phyloP scores from a whole-genome alignment of 352 stramenopile genomes.

The Phytopythium vexans region DNA sequence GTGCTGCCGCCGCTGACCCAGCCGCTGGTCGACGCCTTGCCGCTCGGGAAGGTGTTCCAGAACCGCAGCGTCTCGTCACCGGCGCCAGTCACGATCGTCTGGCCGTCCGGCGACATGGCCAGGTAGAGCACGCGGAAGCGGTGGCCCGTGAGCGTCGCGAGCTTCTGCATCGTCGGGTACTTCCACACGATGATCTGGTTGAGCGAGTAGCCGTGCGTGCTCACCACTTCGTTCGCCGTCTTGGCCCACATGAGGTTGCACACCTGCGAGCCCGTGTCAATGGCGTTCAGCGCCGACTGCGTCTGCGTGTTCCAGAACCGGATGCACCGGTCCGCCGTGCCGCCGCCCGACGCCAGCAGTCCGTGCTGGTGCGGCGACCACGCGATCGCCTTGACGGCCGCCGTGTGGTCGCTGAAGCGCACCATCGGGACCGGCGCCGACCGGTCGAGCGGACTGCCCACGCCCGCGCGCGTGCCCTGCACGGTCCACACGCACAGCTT shows the following conservation, averaged over 20 bases:
- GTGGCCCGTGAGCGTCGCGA: slow-evolving; percentile 95
- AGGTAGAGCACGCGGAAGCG: slow-evolving; percentile 96
- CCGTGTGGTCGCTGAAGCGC: slow-evolving; percentile 94
- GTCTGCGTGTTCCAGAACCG: slow-evolving; percentile 97
- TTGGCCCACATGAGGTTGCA: slow-evolving; percentile 98
- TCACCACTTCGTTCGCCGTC: slow-evolving; percentile 98
- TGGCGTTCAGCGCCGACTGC: slow-evolving; percentile 80
- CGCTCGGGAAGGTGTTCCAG: slow-evolving; percentile 96
- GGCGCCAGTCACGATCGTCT: slow-evolving; percentile 97
- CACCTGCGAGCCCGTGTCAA: slow-evolving; percentile 96
- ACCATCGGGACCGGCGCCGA: slow-evolving; percentile 70
- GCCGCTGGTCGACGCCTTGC: slow-evolving; percentile 23
- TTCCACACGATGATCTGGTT: slow-evolving; percentile 98
- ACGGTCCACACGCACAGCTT: slow-evolving; percentile 97
- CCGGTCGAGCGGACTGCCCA: background rate
- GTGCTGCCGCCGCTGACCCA: slow-evolving; percentile 22
- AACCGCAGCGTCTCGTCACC: slow-evolving; percentile 97
- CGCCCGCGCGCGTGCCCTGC: slow-evolving; percentile 21
- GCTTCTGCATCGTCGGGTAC: slow-evolving; percentile 96
- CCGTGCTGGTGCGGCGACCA: slow-evolving; percentile 97
- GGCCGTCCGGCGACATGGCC: slow-evolving; percentile 95
- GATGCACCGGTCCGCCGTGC: slow-evolving; percentile 96
- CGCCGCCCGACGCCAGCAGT: slow-evolving; percentile 93
- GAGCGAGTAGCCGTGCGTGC: slow-evolving; percentile 97
- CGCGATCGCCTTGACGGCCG: slow-evolving; percentile 97